phyloP scores from a whole-genome alignment of 2,329 filamentous ascomycete species.

The Microsporum canis region DNA sequence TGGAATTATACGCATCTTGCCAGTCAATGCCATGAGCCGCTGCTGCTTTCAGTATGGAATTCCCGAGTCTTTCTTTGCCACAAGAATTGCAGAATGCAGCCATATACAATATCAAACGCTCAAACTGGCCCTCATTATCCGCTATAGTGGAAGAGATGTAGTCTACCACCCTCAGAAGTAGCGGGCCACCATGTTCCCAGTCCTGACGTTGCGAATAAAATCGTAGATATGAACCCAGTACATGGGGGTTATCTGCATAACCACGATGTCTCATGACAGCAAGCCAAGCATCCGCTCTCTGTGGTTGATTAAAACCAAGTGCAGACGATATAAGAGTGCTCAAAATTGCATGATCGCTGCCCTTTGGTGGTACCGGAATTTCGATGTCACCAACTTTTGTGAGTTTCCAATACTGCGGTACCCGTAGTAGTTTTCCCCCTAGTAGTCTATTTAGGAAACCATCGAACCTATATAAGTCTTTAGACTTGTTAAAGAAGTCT shows the following conservation, averaged over 20 bases:
- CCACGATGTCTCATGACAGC: slow-evolving; percentile 26
- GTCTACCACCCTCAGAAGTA: slow-evolving; percentile 25
- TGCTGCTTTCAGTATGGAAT: slow-evolving; percentile 26
- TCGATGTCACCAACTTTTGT: slow-evolving; percentile 26
- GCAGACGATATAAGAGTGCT: slow-evolving; percentile 27
- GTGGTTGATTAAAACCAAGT: slow-evolving; percentile 32
- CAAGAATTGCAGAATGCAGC: slow-evolving; percentile 30
- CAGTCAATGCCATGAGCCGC: slow-evolving; percentile 28
- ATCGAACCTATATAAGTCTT: slow-evolving; percentile 33
- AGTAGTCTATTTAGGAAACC: slow-evolving; percentile 29
- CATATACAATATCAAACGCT: slow-evolving; percentile 31
- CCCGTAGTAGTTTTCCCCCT: slow-evolving; percentile 24
- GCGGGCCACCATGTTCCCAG: slow-evolving; percentile 27
- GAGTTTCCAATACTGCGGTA: slow-evolving; percentile 17
- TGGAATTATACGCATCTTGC: slow-evolving; percentile 19
- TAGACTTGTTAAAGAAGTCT: slow-evolving; percentile 30
- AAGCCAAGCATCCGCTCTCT: slow-evolving; percentile 33
- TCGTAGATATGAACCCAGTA: slow-evolving; percentile 28
- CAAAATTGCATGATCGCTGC: slow-evolving; percentile 26
- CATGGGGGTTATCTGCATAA: slow-evolving; percentile 28
- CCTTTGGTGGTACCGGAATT: slow-evolving; percentile 26
- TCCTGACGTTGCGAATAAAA: slow-evolving; percentile 28
- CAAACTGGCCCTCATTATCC: slow-evolving; percentile 16
- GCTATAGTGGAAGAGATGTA: slow-evolving; percentile 23
- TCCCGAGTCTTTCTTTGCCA: slow-evolving; percentile 20